Conservation (phyloP, 805 yeast species). For the Ogataea thermomethanolica region DNA sequence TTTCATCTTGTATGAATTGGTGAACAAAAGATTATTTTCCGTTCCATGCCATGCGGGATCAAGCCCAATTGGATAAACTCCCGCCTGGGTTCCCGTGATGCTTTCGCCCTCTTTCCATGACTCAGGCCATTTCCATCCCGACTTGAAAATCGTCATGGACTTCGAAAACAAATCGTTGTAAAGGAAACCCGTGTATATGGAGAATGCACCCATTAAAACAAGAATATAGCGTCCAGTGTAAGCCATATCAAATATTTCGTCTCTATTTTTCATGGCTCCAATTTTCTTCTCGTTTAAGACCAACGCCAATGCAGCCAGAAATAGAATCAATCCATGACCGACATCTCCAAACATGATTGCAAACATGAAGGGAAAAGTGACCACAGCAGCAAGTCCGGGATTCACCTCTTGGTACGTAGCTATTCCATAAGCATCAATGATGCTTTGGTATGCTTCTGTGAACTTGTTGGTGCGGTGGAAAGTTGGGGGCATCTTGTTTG, state of each 20-base stretch:
- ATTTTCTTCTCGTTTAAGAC: slow-evolving; percentile 54
- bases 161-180: slow-evolving; percentile 72
- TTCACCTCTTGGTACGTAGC: slow-evolving; percentile 74
- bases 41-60: slow-evolving; percentile 82
- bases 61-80: slow-evolving; percentile 59
- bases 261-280: slow-evolving; percentile 52
- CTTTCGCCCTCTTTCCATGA: slow-evolving; percentile 48
- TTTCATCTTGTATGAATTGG: slow-evolving; percentile 77
- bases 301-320: slow-evolving; percentile 51
- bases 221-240: slow-evolving; percentile 67
- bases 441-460: slow-evolving; percentile 64
- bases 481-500: slow-evolving; percentile 69
- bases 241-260: slow-evolving; percentile 77
- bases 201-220: slow-evolving; percentile 65
- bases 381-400: slow-evolving; percentile 70
- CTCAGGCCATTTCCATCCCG: slow-evolving; percentile 69
- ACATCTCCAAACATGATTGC: slow-evolving; percentile 83
- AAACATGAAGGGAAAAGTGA: slow-evolving; percentile 79
- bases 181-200: slow-evolving; percentile 70
- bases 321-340: slow-evolving; percentile 69
- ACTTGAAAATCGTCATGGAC: slow-evolving; percentile 60
- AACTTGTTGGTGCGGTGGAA: slow-evolving; percentile 68
- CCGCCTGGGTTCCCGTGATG: slow-evolving; percentile 45
- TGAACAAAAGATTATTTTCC: slow-evolving; percentile 63
- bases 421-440: slow-evolving; percentile 74